Evolutionary conservation across 2,329 filamentous ascomycete species (phyloP).

Genomic region (Calonectria fujianensis): DNA sequence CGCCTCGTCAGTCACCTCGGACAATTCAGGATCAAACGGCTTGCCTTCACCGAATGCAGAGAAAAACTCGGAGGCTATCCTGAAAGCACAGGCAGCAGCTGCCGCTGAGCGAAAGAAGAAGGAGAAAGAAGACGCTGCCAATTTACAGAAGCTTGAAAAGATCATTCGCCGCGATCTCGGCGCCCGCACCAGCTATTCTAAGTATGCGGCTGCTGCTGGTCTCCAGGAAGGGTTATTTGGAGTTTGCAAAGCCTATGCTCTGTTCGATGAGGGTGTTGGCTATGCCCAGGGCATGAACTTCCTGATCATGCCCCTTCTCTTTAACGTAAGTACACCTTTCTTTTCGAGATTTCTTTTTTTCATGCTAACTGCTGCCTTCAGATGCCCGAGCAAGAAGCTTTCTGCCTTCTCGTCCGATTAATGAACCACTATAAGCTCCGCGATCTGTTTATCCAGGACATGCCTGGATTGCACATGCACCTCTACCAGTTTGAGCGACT

Average conservation of each 20-base stretch:
- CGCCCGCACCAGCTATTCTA: constrained; percentile 95
- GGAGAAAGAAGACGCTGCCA: constrained; percentile 84
- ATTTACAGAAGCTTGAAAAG: constrained; percentile 91
- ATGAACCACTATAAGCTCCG: constrained; percentile 98
- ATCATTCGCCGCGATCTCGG: constrained; percentile 93
- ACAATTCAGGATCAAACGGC: constrained; percentile 78
- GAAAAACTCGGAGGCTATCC: constrained; percentile 77
- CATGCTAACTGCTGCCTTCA: constrained; percentile 57
- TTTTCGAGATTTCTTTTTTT: background rate
- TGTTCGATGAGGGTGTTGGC: constrained; percentile 95
- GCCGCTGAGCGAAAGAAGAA: constrained; percentile 84
- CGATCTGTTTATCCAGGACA: constrained; percentile 95
- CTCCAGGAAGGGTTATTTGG: constrained; percentile 96
- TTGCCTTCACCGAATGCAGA: constrained; percentile 75
- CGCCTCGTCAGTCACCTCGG: constrained; percentile 89
- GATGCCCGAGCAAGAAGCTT: constrained; percentile 98
- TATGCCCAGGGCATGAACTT: constrained; percentile 99
- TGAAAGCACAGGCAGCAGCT: constrained; percentile 78
- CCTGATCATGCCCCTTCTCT: constrained; percentile 94
- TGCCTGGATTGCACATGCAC: constrained; percentile 95
- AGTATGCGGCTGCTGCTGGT: constrained; percentile 92
- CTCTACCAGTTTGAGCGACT: constrained; percentile 96
- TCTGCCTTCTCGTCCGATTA: constrained; percentile 91
- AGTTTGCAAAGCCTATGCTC: constrained; percentile 96
- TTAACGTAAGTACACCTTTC: constrained; percentile 80